Evolutionary conservation across 2,329 filamentous ascomycete genomes (phyloP), one percentile per base, ranked within the genome.

Genomic region (Mollisia scopiformis): DNA sequence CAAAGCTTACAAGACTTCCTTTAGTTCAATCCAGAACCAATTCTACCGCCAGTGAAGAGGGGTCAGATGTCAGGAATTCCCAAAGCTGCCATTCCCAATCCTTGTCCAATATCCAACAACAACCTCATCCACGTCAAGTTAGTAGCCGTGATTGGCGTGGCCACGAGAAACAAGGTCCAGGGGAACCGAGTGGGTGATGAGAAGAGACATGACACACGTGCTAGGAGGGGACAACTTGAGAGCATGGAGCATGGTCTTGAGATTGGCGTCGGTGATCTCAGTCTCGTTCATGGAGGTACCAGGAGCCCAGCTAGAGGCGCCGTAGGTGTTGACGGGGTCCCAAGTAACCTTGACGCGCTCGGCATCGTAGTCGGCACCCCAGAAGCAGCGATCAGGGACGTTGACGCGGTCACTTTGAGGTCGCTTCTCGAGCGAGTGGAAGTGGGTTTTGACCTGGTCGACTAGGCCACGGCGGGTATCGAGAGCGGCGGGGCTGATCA

Each of bases 31-130:
- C 46, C 21, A 55, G 46, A 54, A 23, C 25, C 14, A n/a, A 35
- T 21, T 6, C 25, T n/a, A 41, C 10, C 21, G 21, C 19, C 4
- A 33, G 46, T 28, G 54, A 47, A 21, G 13, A n/a, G 62, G 57
- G 46, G 43, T 35, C 46, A 61, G 55, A 62, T 39, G 27, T 46
- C 51, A 53, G 55, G 55, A 58, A 52, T 37, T 62, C 59, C 56
- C 41, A 64, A 27, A 41, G 62, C 59, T 41, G 54, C 62, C 59
- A 59, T 58, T 47, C 56, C 62, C 25, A 35, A 51, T 21, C n/a
- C 37, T 59, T 57, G 53, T 21, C 53, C 50, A 52, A 35, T 21
- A 41, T 60, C 58, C 49, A 46, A 55, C 13, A 33, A 33, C 50
- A 19, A 35, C 55, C 51, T 30, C 30, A 3, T 43, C 11, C 39